Conservation (phyloP, 306 rosid genomes). For the Lablab purpureus region DNA sequence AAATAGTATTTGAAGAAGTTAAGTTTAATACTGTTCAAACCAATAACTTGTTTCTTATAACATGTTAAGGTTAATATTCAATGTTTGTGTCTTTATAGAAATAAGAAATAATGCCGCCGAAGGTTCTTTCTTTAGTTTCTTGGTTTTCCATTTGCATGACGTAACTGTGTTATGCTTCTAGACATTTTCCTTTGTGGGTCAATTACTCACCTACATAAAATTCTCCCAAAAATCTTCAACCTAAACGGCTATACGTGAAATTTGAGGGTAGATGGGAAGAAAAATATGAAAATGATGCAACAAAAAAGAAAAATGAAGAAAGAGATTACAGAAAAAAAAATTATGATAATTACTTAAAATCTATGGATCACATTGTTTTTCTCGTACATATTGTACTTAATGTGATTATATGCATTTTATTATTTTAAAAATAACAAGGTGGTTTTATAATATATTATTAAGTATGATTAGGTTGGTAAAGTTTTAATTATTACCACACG, state of each 20-base stretch:
- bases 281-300: background rate
- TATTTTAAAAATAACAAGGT: background rate
- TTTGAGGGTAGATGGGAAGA: background rate
- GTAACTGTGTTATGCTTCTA: background rate
- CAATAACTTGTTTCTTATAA: no score
- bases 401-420: background rate
- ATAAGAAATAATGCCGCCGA: constrained; percentile 45
- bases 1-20: no score
- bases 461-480: background rate
- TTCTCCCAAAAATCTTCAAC: background rate
- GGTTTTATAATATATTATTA: background rate
- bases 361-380: background rate
- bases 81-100: constrained; percentile 40
- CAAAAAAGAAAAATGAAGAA: background rate
- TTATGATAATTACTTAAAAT: background rate
- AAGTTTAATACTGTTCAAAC: no score
- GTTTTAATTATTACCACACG: no score
- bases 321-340: no score
- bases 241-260: background rate
- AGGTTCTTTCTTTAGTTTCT: constrained; percentile 32
- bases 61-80: constrained; percentile 18
- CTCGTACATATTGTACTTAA: no score
- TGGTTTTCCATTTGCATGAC: constrained; percentile 41
- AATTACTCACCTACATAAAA: background rate
- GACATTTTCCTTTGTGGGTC: background rate